phyloP scores from a whole-genome alignment of 106 monocot species.

The Acorus calamus region DNA sequence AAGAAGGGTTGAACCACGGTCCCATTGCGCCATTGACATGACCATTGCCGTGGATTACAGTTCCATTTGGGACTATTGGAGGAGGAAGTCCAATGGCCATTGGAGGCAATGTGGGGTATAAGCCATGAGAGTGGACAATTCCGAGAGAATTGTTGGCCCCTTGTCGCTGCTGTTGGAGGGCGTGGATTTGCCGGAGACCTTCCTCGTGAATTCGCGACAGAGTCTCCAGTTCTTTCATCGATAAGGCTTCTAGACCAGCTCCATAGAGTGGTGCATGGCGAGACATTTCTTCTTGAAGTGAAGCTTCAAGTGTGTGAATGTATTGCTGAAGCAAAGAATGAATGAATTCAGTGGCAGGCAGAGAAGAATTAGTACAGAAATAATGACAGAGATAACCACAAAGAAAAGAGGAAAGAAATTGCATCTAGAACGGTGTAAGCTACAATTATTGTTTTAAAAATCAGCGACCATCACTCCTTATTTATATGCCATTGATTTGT shows the following conservation, averaged over 20 bases:
- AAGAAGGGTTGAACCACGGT: no score
- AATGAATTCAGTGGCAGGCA: background rate
- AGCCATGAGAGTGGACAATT: conserved; percentile 23
- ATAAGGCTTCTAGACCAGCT: conserved; percentile 64
- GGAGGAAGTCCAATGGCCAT: conserved; percentile 3
- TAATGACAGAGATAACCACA: no score
- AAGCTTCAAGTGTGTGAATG: conserved; percentile 61
- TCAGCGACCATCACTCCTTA: no score
- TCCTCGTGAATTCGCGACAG: conserved; percentile 69
- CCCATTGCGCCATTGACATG: no score
- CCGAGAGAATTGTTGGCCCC: conserved; percentile 22
- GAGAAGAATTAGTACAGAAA: no score
- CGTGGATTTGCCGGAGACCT: conserved; percentile 54
- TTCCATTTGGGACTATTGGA: no score
- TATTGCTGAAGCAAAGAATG: conserved; percentile 57
- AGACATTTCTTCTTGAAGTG: conserved; percentile 75
- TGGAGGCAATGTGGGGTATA: conserved; percentile 34
- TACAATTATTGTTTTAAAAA: no score
- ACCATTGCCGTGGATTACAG: no score
- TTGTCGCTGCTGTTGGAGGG: conserved; percentile 43
- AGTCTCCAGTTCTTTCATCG: conserved; percentile 73
- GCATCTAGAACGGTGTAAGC: no score
- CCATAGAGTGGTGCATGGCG: conserved; percentile 92
- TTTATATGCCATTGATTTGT: no score
- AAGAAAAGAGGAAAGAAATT: no score